phyloP scores from a whole-genome alignment of 345 rosid species.

The Salix purpurea region DNA sequence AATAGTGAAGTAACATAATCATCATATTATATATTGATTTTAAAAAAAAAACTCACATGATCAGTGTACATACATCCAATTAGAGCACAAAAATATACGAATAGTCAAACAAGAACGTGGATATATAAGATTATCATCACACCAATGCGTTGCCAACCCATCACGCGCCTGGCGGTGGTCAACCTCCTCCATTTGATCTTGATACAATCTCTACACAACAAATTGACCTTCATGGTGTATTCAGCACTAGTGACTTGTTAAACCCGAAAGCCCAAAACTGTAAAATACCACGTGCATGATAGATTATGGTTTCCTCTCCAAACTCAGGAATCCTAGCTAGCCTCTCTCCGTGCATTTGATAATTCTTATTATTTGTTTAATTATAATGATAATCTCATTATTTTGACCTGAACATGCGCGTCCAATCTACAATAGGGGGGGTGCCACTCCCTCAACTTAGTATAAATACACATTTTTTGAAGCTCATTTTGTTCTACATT shows the following conservation, averaged over 20 bases:
- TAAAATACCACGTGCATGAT: background rate
- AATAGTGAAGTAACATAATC: background rate
- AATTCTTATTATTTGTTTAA: background rate
- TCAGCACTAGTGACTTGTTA: slow-evolving; percentile 2
- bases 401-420: slow-evolving; percentile 18
- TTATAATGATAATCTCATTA: background rate
- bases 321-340: background rate
- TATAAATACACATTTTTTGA: slow-evolving; percentile 42
- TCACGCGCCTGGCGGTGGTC: slow-evolving; percentile 72
- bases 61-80: background rate
- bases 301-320: background rate
- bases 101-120: slow-evolving; percentile 53
- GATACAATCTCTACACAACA: background rate
- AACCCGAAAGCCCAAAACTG: slow-evolving; percentile 1
- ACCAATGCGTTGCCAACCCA: slow-evolving; percentile 45
- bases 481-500: slow-evolving; percentile 30
- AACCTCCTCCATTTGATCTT: slow-evolving; percentile 13
- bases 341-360: background rate
- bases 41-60: background rate
- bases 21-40: background rate
- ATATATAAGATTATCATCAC: background rate
- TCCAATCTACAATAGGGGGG: slow-evolving; percentile 20
- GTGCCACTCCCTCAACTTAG: slow-evolving; percentile 9
- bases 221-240: slow-evolving; percentile 17
- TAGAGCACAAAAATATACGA: background rate